Evolutionary conservation across 257 asterid species (phyloP).

Genomic region (Ehretia macrophylla): DNA sequence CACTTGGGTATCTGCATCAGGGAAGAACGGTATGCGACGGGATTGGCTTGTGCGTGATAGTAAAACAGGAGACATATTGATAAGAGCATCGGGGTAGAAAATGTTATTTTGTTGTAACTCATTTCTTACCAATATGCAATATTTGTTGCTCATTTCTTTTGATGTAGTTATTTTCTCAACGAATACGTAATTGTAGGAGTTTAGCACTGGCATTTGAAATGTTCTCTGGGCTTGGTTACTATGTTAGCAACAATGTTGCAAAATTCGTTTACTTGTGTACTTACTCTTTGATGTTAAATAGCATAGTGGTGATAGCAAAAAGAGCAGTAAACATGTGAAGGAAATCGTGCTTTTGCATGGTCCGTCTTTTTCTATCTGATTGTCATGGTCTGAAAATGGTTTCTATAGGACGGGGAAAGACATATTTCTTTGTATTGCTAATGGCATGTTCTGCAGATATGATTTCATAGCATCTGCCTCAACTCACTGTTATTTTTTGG

Average conservation of each 20-base stretch:
- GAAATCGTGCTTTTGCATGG: too few relatives aligned
- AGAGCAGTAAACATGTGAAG: not conserved
- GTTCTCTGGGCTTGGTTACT: not conserved
- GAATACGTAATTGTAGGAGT: too few relatives aligned
- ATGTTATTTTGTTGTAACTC: not conserved
- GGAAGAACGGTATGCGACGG: constrained; percentile 98
- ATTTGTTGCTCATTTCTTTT: not conserved
- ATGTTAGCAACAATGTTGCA: too few relatives aligned
- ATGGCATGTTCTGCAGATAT: not conserved
- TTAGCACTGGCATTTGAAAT: not conserved
- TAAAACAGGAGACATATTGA: constrained; percentile 69
- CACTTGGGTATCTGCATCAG: constrained; percentile 96
- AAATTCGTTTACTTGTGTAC: too few relatives aligned
- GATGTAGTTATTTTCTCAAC: not conserved
- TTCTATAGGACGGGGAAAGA: too few relatives aligned
- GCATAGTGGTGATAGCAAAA: not conserved
- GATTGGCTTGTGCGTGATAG: constrained; percentile 92
- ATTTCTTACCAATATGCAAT: not conserved
- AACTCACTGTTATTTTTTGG: constrained; percentile 9
- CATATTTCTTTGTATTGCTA: too few relatives aligned
- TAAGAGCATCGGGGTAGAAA: constrained; percentile 84
- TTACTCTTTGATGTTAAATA: too few relatives aligned
- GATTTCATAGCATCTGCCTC: not conserved
- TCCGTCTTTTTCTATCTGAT: too few relatives aligned
- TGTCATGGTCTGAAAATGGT: too few relatives aligned